These are phyloP conservation scores for Zymoseptoria tritici DNA, from an alignment of 2,329 filamentous ascomycete genomes.

Conservation along the genomic window DNA sequence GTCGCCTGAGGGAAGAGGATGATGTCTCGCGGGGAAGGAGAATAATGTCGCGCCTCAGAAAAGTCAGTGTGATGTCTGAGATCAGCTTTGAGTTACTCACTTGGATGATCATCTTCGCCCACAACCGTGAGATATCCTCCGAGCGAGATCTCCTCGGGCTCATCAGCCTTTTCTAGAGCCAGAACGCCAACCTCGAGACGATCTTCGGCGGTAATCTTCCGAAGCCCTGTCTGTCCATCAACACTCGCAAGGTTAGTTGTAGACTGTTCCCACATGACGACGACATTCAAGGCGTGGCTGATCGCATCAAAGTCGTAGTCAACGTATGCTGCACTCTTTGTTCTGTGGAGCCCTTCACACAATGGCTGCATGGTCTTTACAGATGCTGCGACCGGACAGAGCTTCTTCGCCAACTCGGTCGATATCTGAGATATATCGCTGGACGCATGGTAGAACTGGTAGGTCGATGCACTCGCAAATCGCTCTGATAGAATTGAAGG, in stretches of 20 bases:
- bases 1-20: conserved; percentile 40
- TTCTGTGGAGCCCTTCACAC: conserved; percentile 7
- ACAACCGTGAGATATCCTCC: conserved; percentile 72
- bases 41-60: conserved; percentile 65
- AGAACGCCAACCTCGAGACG: conserved; percentile 75
- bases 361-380: conserved; percentile 1
- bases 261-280: conserved; percentile 1
- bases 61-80: background rate
- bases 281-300: conserved; percentile 58
- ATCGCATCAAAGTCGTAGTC: conserved; percentile 72
- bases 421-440: background rate
- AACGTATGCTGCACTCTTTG: conserved; percentile 39
- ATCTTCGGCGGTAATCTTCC: conserved; percentile 8
- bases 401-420: background rate
- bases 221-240: background rate
- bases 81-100: conserved; percentile 32
- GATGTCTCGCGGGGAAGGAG: conserved; percentile 74
- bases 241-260: background rate
- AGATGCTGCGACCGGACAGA: background rate
- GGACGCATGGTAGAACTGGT: conserved; percentile 65
- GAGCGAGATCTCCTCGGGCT: conserved; percentile 68
- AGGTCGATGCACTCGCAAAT: conserved; percentile 55
- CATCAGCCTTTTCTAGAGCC: conserved; percentile 53
- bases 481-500: conserved; percentile 49
- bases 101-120: conserved; percentile 62